Conservation (phyloP, 192 early-diverging fungal genomes). For the Entomortierella beljakovae region DNA sequence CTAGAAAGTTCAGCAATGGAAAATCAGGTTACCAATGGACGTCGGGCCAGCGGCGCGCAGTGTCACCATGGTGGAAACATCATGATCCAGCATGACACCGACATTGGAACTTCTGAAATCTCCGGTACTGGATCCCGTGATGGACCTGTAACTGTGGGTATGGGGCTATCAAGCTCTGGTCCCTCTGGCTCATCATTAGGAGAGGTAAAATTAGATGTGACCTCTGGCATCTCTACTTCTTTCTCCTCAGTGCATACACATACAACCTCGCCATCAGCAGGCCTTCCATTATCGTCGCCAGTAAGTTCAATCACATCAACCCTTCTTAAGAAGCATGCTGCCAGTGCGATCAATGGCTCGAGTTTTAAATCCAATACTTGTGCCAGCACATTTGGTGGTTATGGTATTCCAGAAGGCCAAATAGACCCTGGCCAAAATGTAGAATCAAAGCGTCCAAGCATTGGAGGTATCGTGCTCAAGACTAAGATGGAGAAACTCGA, state of each 20-base stretch:
- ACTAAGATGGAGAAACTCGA: conserved; percentile 30
- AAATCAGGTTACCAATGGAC: neutral
- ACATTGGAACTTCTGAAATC: neutral
- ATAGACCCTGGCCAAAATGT: conserved; percentile 35
- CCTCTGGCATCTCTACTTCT: no score
- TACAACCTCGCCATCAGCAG: neutral
- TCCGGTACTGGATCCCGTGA: no score
- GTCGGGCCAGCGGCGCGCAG: conserved; percentile 7
- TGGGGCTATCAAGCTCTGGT: no score
- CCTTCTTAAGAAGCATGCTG: neutral
- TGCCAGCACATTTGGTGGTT: conserved; percentile 16
- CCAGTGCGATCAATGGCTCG: neutral
- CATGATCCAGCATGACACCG: conserved; percentile 15
- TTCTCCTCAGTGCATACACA: neutral
- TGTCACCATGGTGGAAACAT: conserved; percentile 24
- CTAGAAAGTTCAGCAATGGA: conserved; percentile 15
- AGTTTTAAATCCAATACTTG: conserved; percentile 18
- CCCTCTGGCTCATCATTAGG: no score
- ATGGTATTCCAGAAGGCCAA: conserved; percentile 42
- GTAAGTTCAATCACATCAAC: neutral
- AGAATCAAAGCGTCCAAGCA: conserved; percentile 6
- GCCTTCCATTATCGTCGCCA: neutral
- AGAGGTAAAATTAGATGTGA: no score
- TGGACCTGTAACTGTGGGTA: no score
- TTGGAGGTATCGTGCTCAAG: conserved; percentile 5